A percentile compares a stretch with the other conserved stretches of the same genome.
Conservation (phyloP, 495 filamentous ascomycete genomes). For the Lepidopterella palustris region DNA sequence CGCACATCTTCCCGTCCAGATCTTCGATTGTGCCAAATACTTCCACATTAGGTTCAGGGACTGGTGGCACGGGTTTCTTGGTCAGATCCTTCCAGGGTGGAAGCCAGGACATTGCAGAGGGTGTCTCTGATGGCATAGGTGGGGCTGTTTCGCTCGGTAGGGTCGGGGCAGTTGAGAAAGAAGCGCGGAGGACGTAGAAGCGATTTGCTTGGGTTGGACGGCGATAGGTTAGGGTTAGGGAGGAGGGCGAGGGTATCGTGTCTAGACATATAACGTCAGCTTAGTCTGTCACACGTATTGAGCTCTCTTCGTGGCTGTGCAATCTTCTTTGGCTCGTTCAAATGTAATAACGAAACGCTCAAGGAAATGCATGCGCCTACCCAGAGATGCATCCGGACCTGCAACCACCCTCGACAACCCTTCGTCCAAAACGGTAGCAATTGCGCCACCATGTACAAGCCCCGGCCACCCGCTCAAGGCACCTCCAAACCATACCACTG, state of each 20-base stretch:
- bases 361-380: slow-evolving; percentile 3
- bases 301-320: slow-evolving; percentile 55
- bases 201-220: slow-evolving; percentile 49
- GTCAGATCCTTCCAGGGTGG: slow-evolving; percentile 21
- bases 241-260: slow-evolving; percentile 14
- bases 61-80: slow-evolving; percentile 13
- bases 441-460: slow-evolving; percentile 66
- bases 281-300: background rate
- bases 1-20: slow-evolving; percentile 55
- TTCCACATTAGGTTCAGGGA: slow-evolving; percentile 10
- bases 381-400: slow-evolving; percentile 22
- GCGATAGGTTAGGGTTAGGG: slow-evolving; percentile 58
- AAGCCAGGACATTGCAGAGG: slow-evolving; percentile 16
- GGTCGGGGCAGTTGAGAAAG: slow-evolving; percentile 25
- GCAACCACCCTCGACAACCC: slow-evolving; percentile 40
- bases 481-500: slow-evolving; percentile 58
- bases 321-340: slow-evolving; percentile 21
- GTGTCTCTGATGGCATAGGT: slow-evolving; percentile 14
- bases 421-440: slow-evolving; percentile 70
- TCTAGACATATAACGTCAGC: slow-evolving; percentile 4
- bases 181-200: slow-evolving; percentile 60
- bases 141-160: slow-evolving; percentile 10
- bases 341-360: slow-evolving; percentile 12
- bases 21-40: slow-evolving; percentile 32
- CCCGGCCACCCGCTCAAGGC: slow-evolving; percentile 66